phyloP scores from a whole-genome alignment of 805 yeast species.

The Maudiozyma saulgeensis region DNA sequence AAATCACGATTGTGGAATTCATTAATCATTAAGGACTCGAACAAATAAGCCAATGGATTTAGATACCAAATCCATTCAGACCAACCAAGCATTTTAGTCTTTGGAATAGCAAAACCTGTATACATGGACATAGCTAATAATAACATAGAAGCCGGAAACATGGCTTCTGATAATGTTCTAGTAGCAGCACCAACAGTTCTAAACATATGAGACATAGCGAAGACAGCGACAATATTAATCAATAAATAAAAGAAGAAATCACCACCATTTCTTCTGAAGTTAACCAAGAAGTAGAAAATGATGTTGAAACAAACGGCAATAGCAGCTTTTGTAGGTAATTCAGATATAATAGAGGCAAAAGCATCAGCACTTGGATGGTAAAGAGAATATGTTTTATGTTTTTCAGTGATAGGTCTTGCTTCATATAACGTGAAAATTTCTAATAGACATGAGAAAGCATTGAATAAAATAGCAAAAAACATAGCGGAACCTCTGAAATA shows the following conservation, averaged over 20 bases:
- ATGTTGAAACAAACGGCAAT: conserved; percentile 40
- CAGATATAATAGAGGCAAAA: conserved; percentile 49
- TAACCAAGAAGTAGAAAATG: conserved; percentile 43
- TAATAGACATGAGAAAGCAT: conserved; percentile 50
- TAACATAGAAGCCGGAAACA: conserved; percentile 37
- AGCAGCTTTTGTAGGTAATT: conserved; percentile 42
- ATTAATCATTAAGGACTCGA: conserved; percentile 37
- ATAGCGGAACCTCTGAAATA: conserved; percentile 49
- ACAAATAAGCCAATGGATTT: conserved; percentile 35
- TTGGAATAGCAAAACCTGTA: conserved; percentile 38
- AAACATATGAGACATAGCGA: conserved; percentile 47
- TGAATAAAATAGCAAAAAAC: conserved; percentile 54
- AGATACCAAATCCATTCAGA: conserved; percentile 38
- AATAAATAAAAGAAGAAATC: conserved; percentile 45
- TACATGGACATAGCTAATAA: conserved; percentile 32
- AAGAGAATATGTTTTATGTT: conserved; percentile 48
- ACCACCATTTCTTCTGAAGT: conserved; percentile 45
- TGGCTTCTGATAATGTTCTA: conserved; percentile 32
- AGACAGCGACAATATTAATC: conserved; percentile 34
- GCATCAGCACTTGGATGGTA: conserved; percentile 61
- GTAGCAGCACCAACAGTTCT: conserved; percentile 35
- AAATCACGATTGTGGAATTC: conserved; percentile 34
- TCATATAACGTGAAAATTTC: conserved; percentile 46
- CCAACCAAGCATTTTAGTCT: conserved; percentile 37
- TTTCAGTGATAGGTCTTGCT: conserved; percentile 48